Conservation (phyloP, 2,329 filamentous ascomycete genomes). For the Graphium sp. region DNA sequence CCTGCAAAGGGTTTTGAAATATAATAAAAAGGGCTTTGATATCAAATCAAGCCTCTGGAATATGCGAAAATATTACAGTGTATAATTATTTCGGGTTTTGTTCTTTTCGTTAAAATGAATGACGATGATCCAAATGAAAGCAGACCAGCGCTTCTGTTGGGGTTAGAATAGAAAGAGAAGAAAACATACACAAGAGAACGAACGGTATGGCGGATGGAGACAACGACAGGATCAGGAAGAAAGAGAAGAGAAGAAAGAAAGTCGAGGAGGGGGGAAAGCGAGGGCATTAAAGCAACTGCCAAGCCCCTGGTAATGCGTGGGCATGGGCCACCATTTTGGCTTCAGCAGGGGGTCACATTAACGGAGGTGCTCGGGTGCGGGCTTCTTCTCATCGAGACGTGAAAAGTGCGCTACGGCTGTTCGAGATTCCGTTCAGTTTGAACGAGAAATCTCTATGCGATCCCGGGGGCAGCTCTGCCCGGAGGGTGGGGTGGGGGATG, state of each 20-base stretch:
- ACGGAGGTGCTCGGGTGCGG: too few relatives aligned
- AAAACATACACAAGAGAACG: conserved; percentile 11
- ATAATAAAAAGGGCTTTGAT: too few relatives aligned
- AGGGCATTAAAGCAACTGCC: conserved; percentile 3
- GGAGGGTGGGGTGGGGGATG: too few relatives aligned
- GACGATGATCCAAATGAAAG: conserved; percentile 21
- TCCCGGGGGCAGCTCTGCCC: too few relatives aligned
- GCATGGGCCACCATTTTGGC: too few relatives aligned
- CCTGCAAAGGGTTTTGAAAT: too few relatives aligned
- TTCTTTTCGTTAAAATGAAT: conserved; percentile 11
- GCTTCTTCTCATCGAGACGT: too few relatives aligned
- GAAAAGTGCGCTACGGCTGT: too few relatives aligned
- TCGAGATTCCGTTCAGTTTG: too few relatives aligned
- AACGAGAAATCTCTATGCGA: too few relatives aligned
- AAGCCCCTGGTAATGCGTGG: too few relatives aligned
- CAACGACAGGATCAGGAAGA: conserved; percentile 7
- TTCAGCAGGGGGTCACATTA: too few relatives aligned
- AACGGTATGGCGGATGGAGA: conserved; percentile 6
- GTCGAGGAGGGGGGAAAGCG: conserved; percentile 3
- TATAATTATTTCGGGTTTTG: conserved; percentile 4
- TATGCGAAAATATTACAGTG: not conserved
- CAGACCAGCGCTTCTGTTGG: conserved; percentile 31
- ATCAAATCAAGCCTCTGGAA: conserved; percentile 3
- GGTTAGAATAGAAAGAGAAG: conserved; percentile 13
- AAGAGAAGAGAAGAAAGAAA: conserved; percentile 5